phyloP scores from a whole-genome alignment of 805 yeast genomes.

The Saturnispora bothae region DNA sequence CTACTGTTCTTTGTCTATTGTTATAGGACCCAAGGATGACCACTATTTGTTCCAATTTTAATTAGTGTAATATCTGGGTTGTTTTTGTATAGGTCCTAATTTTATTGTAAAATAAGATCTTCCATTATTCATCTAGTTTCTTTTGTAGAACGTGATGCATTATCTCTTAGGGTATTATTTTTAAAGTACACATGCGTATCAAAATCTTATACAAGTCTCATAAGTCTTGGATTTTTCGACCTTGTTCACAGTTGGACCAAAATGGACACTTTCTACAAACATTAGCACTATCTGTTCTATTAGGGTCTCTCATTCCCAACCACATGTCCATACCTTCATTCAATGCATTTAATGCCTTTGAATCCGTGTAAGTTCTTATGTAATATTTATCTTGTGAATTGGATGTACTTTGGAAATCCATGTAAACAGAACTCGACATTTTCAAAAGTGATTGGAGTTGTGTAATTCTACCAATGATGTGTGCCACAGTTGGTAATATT shows the following conservation, averaged over 20 bases:
- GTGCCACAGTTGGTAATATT: conserved; percentile 43
- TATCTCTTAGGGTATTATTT: no score
- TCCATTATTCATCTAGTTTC: no score
- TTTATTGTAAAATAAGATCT: no score
- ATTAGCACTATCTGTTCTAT: conserved; percentile 29
- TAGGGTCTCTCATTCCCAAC: conserved; percentile 47
- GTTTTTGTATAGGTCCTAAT: no score
- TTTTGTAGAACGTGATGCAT: no score
- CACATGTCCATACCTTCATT: conserved; percentile 37
- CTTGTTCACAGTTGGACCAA: conserved; percentile 5
- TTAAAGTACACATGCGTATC: no score
- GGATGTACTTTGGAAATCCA: conserved; percentile 11
- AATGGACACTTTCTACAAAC: conserved; percentile 49
- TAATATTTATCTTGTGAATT: not conserved
- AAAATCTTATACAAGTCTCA: no score
- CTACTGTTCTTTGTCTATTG: not conserved
- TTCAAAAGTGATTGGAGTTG: conserved; percentile 33
- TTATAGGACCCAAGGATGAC: not conserved
- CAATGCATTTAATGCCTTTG: no score
- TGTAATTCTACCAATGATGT: conserved; percentile 44
- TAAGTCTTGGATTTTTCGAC: no score
- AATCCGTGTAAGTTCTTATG: no score
- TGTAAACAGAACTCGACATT: conserved; percentile 32
- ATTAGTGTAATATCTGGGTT: not conserved
- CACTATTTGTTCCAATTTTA: not conserved